Base-by-base conservation (phyloP, 306 rosid species). In the Prunus padus region DNA sequence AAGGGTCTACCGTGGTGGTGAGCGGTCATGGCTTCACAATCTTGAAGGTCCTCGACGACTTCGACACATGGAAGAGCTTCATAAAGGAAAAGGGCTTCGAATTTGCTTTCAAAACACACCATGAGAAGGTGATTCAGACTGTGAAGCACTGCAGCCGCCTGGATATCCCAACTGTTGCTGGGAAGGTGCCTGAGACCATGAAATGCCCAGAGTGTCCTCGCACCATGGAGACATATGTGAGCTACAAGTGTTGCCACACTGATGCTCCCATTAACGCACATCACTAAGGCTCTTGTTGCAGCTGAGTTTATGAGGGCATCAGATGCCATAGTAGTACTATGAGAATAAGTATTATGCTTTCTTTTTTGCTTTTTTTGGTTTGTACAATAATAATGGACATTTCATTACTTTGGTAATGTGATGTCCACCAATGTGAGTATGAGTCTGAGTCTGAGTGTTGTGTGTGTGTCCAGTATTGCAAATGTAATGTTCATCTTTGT, bases 171-270 rank as follows among this genome's bases (percentile, higher is more conserved):
- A 77, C 66, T 8, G 67, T 74, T 9, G 84, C 78, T 9, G 92
- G 91, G 30, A 84, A 82, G 75, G 75, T 86, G 1, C 91, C 96
- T 0, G 86, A 85, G 47, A 55, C 54, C 18, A 82, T 90, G 63
- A 72, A 78, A 23, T 90, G 96, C 69, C 90, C 90, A 0, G 90
- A 88, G 33, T 90, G 96, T 54, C 84, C 84, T 14, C 83, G 88
- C 16, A 65, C 79, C 4, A 90, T 90, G 96, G 89, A 88, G 56
- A 77, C 88, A 11, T 87, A 64, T 55, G 70, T 90, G 73, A 86
- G 84, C 81, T 90, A 86, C 80, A 88, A 86, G 76, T 90, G 90
- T 13, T 90, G 92, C 86, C 92, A 90, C 68, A 63, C 67, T 23
- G 85, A 65, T 57, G 62, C 23, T 60, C 46, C 81, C 3, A 37